Conservation (phyloP, 345 rosid genomes). For the Sonneratia caseolaris region DNA sequence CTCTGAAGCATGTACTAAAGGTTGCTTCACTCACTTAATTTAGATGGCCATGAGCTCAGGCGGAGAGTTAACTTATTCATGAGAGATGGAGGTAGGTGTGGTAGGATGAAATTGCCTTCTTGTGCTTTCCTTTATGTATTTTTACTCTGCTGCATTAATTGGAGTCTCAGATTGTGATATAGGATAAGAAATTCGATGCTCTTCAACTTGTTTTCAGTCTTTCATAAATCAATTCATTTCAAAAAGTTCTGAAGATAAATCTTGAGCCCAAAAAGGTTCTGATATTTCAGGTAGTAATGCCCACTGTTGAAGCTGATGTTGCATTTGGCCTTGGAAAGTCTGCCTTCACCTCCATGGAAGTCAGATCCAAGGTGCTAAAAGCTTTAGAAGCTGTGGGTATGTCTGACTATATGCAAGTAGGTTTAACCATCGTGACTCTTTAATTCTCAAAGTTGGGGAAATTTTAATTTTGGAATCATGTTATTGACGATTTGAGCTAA, state of each 20-base stretch:
- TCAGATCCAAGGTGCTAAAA: constrained; percentile 50
- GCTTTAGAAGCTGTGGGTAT: constrained; percentile 76
- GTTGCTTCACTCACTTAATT: neutral
- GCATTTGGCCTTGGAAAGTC: constrained; percentile 88
- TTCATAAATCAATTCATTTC: neutral
- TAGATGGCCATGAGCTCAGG: neutral
- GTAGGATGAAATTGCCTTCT: neutral
- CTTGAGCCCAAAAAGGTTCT: neutral
- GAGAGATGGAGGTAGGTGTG: neutral
- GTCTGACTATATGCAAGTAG: constrained; percentile 54
- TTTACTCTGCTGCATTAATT: neutral
- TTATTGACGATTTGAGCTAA: neutral
- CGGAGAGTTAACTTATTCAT: neutral
- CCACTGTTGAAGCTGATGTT: constrained; percentile 90
- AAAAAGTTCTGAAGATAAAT: neutral
- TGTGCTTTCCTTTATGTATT: neutral
- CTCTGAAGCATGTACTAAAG: neutral
- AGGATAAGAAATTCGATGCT: neutral
- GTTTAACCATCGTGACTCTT: neutral
- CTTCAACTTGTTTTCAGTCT: neutral
- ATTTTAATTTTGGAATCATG: neutral
- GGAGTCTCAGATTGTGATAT: neutral
- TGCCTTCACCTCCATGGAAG: constrained; percentile 42
- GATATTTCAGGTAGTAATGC: constrained; percentile 77
- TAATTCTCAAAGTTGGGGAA: neutral